Evolutionary conservation across 164 flowering plant genomes (phyloP), one percentile per base, ranked within the genome.

Genomic region (Litsea cubeba): DNA sequence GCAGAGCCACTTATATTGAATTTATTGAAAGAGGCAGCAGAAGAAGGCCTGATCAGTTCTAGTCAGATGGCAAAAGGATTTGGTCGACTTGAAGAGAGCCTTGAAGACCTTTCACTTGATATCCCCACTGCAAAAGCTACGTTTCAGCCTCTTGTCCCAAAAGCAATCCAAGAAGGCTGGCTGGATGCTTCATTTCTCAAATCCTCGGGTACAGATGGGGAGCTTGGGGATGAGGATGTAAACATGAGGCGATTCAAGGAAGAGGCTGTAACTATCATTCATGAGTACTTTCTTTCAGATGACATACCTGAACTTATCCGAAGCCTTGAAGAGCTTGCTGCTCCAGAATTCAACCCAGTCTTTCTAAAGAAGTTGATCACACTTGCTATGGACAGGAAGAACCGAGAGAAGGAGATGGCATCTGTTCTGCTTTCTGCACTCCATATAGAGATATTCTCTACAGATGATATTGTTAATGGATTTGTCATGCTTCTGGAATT

Each of bases 321-420:
- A 7, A 95, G 93, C 81, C 93, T 95, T 63, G 95, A 90, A 76
- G 99, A 95, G 82, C 87, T 95, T 49, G 88, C 85, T 25, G 80
- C 83, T 30, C 97, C 97, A 0, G 88, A 91, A 69, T 89, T 78
- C 46, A 91, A 95, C 81, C 90, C 97, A n/a, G 63, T 95, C 63
- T 95, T 95, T 70, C 82, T 95, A 62, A 95, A 95, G 86, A 95
- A 87, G 87, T 85, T 95, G 26, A 89, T 95, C 49, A 92, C 95
- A 17, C 92, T 95, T 65, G 99, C 99, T 20, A 85, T 95, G 99
- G 99, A 95, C 84, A 81, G 98, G 84, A 95, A 93, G 82, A 95
- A 95, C 80, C 79, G 91, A 70, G 99, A 95, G 83, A 95, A 91
- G 79, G 99, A 95, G 79, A 95, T 95, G 98, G 97, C 98, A 17